Base-by-base conservation (phyloP, 345 rosid species). In the Heritiera littoralis region DNA sequence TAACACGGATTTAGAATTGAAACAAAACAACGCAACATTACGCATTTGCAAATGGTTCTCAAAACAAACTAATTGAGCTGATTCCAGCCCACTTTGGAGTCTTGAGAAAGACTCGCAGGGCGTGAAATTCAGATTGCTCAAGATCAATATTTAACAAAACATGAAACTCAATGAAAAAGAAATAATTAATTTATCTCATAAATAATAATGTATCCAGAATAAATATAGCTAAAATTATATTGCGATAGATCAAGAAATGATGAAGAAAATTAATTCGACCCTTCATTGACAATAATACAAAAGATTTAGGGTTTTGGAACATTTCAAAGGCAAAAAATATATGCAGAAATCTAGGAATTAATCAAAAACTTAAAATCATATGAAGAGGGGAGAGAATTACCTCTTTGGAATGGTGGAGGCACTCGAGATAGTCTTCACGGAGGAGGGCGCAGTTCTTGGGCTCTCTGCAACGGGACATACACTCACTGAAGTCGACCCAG, bases 401-500 rank as follows among this genome's bases (percentile, higher is more conserved):
- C 98, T 93, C 99, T 89, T 95, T 95, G 87, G 97, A 84, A 85
- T 95, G 99, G 89, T 93, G 99, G 81, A 93, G 99, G 84, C 99
- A 95, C 87, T 95, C 98, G 76, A 95, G 90, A 84, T 93, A 95
- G 84, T 95, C 98, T 77, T 95, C 96, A 76, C 98, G 96, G 60
- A 93, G 97, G 79, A 91, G 91, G 32, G 87, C 66, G 38, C 97
- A 95, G 84, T 95, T 98, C 86, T 91, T 95, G 83, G 99, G 99
- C 86, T 92, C 93, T 74, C 94, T 85, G 89, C 98, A 95, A 41
- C 81, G 86, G 61, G 97, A 92, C 98, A 93, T 94, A 78, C 99
- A 96, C 84, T 94, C 98, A 74, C 99, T 96, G 85, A 92, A 95
- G 83, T 89, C 96, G 55, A 86, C 46, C 93, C 93, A 88, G 90